These are phyloP conservation scores for Saccharata proteae DNA, from an alignment of 2,329 filamentous ascomycete species.

Conservation along the genomic window DNA sequence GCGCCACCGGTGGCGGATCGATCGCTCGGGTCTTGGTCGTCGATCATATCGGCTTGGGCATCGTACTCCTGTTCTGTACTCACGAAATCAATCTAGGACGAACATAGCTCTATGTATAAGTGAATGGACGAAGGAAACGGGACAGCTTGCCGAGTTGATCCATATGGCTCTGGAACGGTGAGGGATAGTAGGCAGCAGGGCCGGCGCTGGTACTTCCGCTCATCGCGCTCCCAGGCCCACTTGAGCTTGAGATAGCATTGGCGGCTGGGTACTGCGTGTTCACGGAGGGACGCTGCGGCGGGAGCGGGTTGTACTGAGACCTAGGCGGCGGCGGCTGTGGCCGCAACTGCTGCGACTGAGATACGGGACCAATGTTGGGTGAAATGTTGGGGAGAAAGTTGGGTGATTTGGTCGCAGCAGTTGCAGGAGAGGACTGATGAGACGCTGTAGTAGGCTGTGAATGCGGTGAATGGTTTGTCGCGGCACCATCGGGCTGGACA, in stretches of 20 bases:
- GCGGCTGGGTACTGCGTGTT: slow-evolving; percentile 23
- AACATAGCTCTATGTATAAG: slow-evolving; percentile 46
- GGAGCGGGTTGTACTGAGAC: slow-evolving; percentile 33
- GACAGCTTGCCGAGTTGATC: slow-evolving; percentile 83
- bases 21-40: slow-evolving; percentile 57
- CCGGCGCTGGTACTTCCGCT: slow-evolving; percentile 22
- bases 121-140: slow-evolving; percentile 35
- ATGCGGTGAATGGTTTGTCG: slow-evolving; percentile 51
- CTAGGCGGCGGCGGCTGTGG: slow-evolving; percentile 36
- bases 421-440: slow-evolving; percentile 56
- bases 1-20: slow-evolving; percentile 57
- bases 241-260: slow-evolving; percentile 25
- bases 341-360: slow-evolving; percentile 31
- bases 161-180: slow-evolving; percentile 86
- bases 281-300: slow-evolving; percentile 25
- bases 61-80: slow-evolving; percentile 93
- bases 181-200: slow-evolving; percentile 58
- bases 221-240: slow-evolving; percentile 22
- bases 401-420: slow-evolving; percentile 45
- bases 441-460: slow-evolving; percentile 74
- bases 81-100: slow-evolving; percentile 56
- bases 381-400: slow-evolving; percentile 50
- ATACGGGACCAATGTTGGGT: slow-evolving; percentile 43
- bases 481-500: slow-evolving; percentile 27
- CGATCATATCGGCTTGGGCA: slow-evolving; percentile 76